A percentile compares a stretch with the other conserved stretches of the same genome.
These are phyloP conservation scores for Azolla pinnata DNA, from an alignment of 75 land plant genomes.

Conservation along the genomic window DNA sequence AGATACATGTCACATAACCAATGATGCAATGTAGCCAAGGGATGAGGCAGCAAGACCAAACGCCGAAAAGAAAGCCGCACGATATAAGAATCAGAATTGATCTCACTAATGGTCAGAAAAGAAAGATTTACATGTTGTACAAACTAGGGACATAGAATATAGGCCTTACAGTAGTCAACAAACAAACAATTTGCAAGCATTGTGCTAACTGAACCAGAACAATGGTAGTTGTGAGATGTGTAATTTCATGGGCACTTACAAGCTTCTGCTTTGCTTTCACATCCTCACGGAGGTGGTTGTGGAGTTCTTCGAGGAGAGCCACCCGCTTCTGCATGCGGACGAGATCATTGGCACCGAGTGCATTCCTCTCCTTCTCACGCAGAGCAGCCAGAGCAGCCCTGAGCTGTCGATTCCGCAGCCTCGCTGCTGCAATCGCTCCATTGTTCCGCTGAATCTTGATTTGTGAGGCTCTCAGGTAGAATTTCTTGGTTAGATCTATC, in stretches of 20 bases:
- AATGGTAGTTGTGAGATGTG: neutral
- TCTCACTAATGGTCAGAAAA: too few species aligned
- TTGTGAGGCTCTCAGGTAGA: conserved; percentile 4
- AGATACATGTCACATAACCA: too few species aligned
- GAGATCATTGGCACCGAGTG: conserved; percentile 6
- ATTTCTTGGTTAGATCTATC: conserved; percentile 1
- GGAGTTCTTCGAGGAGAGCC: neutral
- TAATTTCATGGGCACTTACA: neutral
- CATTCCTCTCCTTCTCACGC: conserved; percentile 11
- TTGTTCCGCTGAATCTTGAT: conserved; percentile 7
- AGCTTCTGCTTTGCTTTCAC: neutral
- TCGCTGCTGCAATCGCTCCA: conserved; percentile 6
- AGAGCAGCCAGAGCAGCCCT: conserved; percentile 2
- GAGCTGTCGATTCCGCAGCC: conserved; percentile 8
- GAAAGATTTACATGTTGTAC: too few species aligned
- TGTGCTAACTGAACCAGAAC: too few species aligned
- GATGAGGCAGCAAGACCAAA: too few species aligned
- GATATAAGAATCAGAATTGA: too few species aligned
- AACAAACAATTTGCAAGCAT: too few species aligned
- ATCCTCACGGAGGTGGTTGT: conserved; percentile 1
- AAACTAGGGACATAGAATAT: too few species aligned
- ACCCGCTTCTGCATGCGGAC: conserved; percentile 2
- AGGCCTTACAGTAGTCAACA: too few species aligned
- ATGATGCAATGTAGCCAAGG: too few species aligned
- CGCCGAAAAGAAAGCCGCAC: too few species aligned